Conservation (phyloP, 179 eudicot genomes). For the Sideroxylon spinosum region DNA sequence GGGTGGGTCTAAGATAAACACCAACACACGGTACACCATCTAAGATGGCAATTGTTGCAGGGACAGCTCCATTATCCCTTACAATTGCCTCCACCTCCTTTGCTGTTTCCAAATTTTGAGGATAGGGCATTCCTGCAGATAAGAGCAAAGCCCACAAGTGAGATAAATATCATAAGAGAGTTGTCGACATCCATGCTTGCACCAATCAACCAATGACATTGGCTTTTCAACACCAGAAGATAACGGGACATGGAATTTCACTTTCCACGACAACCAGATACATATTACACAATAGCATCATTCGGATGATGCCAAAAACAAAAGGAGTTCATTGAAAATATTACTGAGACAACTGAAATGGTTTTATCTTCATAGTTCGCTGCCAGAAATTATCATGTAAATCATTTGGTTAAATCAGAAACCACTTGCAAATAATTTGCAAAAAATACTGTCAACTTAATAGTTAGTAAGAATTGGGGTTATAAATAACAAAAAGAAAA, state of each 20-base stretch:
- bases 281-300: neutral
- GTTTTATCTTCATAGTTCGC: neutral
- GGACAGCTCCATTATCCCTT: constrained; percentile 80
- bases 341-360: neutral
- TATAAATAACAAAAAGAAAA: neutral
- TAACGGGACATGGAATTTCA: neutral
- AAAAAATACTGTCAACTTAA: neutral
- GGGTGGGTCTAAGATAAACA: constrained; percentile 25
- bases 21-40: constrained; percentile 90
- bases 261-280: neutral
- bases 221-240: neutral
- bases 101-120: constrained; percentile 83
- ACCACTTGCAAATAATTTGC: neutral
- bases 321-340: neutral
- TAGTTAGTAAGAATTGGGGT: neutral
- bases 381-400: neutral
- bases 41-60: constrained; percentile 90
- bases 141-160: neutral
- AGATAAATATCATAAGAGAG: neutral
- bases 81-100: constrained; percentile 84
- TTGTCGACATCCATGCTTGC: neutral
- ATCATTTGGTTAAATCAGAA: neutral
- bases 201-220: neutral
- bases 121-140: constrained; percentile 90
- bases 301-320: neutral